phyloP scores from a whole-genome alignment of 2,329 filamentous ascomycete genomes.

The Xylaria sp. region DNA sequence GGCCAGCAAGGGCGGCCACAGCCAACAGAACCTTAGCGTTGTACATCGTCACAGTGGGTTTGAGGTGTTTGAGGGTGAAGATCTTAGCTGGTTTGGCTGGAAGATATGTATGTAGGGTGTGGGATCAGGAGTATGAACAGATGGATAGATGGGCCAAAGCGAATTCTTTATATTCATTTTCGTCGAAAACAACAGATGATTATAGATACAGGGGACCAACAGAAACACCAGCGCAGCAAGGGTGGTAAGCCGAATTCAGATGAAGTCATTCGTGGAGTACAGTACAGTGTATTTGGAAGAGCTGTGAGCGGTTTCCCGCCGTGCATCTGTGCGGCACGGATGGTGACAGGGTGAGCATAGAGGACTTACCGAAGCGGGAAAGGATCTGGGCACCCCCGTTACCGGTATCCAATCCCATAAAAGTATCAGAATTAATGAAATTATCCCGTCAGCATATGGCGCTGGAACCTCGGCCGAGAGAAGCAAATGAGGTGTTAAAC shows the following conservation, averaged over 20 bases:
- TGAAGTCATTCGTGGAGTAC: neutral
- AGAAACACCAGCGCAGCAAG: neutral
- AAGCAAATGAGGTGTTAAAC: neutral
- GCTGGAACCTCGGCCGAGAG: neutral
- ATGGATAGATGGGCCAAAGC: neutral
- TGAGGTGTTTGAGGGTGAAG: neutral
- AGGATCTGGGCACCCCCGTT: neutral
- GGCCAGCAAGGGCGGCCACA: constrained; percentile 18
- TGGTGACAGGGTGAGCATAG: no score
- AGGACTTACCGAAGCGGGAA: neutral
- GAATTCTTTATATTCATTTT: constrained; percentile 8
- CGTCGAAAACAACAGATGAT: neutral
- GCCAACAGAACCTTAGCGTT: constrained; percentile 20
- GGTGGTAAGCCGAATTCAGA: neutral
- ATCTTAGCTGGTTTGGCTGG: neutral
- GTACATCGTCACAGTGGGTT: constrained; percentile 18
- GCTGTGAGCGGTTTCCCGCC: neutral
- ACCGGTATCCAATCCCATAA: neutral
- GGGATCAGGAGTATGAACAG: neutral
- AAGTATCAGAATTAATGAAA: neutral
- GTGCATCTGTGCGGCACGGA: neutral
- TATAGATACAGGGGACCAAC: no score
- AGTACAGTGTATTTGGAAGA: no score
- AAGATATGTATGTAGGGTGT: neutral
- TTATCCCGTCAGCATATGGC: constrained; percentile 1